A percentile compares a stretch with the other conserved stretches of the same genome.
phyloP scores from a whole-genome alignment of 2,329 filamentous ascomycete genomes.

The Blastomyces parvus region DNA sequence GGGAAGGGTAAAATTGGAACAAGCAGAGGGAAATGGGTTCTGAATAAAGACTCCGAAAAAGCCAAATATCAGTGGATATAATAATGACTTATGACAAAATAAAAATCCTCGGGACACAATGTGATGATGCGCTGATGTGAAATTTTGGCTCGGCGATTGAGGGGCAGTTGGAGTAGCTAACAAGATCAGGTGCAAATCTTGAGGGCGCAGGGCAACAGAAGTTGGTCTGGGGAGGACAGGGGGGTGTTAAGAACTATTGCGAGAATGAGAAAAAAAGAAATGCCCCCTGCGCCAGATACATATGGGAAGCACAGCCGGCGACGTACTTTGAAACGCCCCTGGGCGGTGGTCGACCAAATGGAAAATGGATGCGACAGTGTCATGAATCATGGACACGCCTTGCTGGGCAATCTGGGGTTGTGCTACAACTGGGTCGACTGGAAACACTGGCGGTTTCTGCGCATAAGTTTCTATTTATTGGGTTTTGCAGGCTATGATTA shows the following conservation, averaged over 20 bases:
- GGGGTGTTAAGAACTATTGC: neutral
- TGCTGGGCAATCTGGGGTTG: conserved; percentile 4
- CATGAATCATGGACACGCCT: conserved; percentile 3
- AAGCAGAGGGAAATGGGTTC: neutral
- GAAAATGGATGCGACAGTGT: conserved; percentile 2
- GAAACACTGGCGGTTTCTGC: conserved; percentile 4
- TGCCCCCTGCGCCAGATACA: conserved; percentile 12
- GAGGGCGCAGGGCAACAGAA: neutral
- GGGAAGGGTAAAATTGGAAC: neutral
- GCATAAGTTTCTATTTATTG: conserved; percentile 1
- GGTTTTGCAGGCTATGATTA: neutral
- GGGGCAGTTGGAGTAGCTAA: neutral
- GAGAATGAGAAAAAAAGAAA: conserved; percentile 4
- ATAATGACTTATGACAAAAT: neutral
- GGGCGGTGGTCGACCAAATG: neutral
- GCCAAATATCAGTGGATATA: conserved; percentile 2
- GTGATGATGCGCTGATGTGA: neutral
- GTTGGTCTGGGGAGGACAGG: neutral
- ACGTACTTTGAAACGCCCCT: conserved; percentile 9
- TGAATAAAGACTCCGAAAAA: neutral
- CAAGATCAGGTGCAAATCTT: conserved; percentile 2
- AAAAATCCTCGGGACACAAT: neutral
- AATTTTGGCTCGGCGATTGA: neutral
- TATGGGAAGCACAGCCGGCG: conserved; percentile 5
- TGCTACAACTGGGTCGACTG: conserved; percentile 6